Percentiles rank a stretch among this genome's conserved stretches.
Conservation (phyloP, 1,284 basidiomycete species). For the Apiotrichum veenhuisii region DNA sequence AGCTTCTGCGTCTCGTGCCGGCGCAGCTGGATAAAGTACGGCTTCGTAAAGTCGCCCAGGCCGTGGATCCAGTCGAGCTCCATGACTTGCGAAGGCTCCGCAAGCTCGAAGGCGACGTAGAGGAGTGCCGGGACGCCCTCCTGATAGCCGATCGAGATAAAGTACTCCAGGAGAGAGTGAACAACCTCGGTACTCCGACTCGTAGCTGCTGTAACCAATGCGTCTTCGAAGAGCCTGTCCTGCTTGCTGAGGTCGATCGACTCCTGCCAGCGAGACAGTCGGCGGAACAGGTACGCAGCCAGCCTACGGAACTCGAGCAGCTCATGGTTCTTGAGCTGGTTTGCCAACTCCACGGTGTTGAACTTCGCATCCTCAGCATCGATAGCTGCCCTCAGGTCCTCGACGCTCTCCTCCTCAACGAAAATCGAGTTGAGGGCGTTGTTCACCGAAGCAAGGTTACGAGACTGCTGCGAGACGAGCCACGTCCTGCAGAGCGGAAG, state of each 20-base stretch:
- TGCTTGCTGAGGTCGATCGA: slow-evolving; percentile 90
- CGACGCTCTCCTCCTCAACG: slow-evolving; percentile 98
- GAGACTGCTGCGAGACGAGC: slow-evolving; percentile 94
- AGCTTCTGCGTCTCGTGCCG: slow-evolving; percentile 38
- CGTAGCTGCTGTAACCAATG: slow-evolving; percentile 86
- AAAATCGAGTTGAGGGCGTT: slow-evolving; percentile 94
- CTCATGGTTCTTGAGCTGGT: slow-evolving; percentile 81
- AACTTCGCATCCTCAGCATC: slow-evolving; percentile 99
- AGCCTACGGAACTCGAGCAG: slow-evolving; percentile 92
- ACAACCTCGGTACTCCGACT: slow-evolving; percentile 77
- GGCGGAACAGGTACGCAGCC: slow-evolving; percentile 93
- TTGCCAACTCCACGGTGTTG: slow-evolving; percentile 84
- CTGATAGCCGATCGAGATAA: slow-evolving; percentile 96
- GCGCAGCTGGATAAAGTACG: slow-evolving; percentile 74
- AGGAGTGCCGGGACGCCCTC: slow-evolving; percentile 92
- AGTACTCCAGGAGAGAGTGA: slow-evolving; percentile 89
- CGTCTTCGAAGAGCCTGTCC: slow-evolving; percentile 91
- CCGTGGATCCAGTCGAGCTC: slow-evolving; percentile 74
- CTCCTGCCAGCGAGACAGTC: slow-evolving; percentile 88
- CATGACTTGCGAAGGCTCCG: slow-evolving; percentile 86
- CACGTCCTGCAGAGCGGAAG: slow-evolving; percentile 93
- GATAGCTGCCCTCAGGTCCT: slow-evolving; percentile 90
- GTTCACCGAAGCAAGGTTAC: slow-evolving; percentile 95
- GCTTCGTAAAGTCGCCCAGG: slow-evolving; percentile 93
- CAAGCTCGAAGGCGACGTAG: slow-evolving; percentile 87